phyloP scores from a whole-genome alignment of 106 monocot genomes.

The Dactylorhiza incarnata region DNA sequence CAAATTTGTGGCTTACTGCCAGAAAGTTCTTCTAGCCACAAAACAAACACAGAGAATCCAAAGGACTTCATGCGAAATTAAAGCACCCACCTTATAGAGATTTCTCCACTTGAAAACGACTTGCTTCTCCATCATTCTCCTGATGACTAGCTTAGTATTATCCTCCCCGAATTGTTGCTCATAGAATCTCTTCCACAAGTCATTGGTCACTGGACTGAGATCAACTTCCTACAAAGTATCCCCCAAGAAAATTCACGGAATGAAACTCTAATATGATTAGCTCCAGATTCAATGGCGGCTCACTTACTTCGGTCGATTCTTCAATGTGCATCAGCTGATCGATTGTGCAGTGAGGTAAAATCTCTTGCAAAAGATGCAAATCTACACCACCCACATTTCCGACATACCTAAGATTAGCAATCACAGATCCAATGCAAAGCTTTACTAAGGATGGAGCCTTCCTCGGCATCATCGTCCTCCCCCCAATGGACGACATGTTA shows the following conservation, averaged over 20 bases:
- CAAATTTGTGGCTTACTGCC: too few relatives aligned
- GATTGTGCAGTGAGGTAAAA: conserved; percentile 65
- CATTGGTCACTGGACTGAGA: conserved; percentile 68
- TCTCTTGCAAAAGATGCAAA: conserved; percentile 38
- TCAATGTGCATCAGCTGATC: conserved; percentile 71
- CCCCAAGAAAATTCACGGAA: background rate
- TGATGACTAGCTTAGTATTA: conserved; percentile 28
- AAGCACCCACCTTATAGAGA: conserved; percentile 47
- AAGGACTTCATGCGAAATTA: background rate
- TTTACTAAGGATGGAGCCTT: conserved; percentile 45
- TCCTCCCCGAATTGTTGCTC: conserved; percentile 60
- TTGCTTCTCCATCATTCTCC: conserved; percentile 52
- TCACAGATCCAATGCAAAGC: conserved; percentile 50
- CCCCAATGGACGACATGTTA: too few relatives aligned
- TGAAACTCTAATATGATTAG: background rate
- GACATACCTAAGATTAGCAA: conserved; percentile 65
- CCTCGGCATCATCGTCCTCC: conserved; percentile 6
- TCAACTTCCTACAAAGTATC: conserved; percentile 15
- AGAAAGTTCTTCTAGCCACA: background rate
- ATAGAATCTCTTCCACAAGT: conserved; percentile 82
- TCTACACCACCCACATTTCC: conserved; percentile 61
- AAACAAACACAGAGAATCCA: background rate
- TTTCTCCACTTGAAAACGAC: conserved; percentile 59
- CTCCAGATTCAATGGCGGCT: background rate
- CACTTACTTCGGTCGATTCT: conserved; percentile 45